A percentile compares a stretch with the other conserved stretches of the same genome.
Conservation (phyloP, 73 alveolate genomes). For the Paramecium sexaurelia region DNA sequence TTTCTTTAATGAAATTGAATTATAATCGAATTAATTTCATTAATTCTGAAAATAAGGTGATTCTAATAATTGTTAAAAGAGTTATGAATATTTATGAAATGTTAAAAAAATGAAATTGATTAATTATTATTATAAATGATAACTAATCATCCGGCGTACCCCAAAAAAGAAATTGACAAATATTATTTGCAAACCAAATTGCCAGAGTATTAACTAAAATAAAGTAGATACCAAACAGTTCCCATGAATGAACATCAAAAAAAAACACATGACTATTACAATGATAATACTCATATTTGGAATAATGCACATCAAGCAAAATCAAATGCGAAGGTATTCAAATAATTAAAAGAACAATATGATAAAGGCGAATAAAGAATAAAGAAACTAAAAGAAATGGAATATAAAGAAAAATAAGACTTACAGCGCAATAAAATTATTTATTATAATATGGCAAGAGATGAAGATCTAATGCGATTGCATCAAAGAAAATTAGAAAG, state of each 20-base stretch:
- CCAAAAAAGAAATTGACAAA: constrained; percentile 31
- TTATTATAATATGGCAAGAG: constrained; percentile 1
- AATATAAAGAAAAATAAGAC: background rate
- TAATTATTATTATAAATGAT: constrained; percentile 32
- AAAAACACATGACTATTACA: background rate
- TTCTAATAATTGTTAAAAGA: background rate
- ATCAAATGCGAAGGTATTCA: constrained; percentile 40
- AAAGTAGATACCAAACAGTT: constrained; percentile 30
- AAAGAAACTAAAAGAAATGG: background rate
- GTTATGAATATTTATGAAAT: background rate
- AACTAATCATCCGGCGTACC: constrained; percentile 27
- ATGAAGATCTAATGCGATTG: background rate
- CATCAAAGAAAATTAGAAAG: constrained; percentile 44
- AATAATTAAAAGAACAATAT: background rate
- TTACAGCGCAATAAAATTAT: background rate
- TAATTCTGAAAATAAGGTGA: background rate
- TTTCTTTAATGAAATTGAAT: background rate
- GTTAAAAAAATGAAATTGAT: background rate
- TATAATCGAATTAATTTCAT: background rate
- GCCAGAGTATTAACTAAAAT: background rate
- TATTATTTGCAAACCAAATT: background rate
- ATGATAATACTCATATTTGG: constrained; percentile 56
- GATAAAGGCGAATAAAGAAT: constrained; percentile 38
- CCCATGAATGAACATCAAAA: background rate
- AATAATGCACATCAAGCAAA: constrained; percentile 47